These are phyloP conservation scores for Lodderomyces parapsilosis DNA, from an alignment of 1,139 yeast species.

Conservation along the genomic window DNA sequence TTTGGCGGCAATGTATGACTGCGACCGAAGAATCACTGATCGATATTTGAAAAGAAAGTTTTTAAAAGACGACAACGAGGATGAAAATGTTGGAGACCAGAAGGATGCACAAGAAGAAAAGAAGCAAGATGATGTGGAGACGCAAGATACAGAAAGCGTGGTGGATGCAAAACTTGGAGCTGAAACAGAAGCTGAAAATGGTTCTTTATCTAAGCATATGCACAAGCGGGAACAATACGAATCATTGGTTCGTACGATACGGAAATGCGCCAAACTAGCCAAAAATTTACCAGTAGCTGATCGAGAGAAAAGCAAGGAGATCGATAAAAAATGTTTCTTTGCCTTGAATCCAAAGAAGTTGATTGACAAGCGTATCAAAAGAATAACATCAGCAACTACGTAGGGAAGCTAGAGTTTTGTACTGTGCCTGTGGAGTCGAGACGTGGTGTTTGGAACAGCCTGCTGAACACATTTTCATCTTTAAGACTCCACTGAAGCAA, in stretches of 20 bases:
- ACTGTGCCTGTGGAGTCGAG: too few species aligned
- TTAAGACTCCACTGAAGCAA: too few species aligned
- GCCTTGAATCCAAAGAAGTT: constrained; percentile 58
- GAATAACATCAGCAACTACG: constrained; percentile 12
- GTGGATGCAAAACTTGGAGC: constrained; percentile 6
- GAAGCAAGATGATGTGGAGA: constrained; percentile 10
- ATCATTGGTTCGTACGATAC: constrained; percentile 42
- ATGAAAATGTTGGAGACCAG: constrained; percentile 11
- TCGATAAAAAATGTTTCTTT: constrained; percentile 63
- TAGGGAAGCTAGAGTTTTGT: too few species aligned
- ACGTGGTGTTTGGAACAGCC: too few species aligned
- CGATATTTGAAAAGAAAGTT: constrained; percentile 65
- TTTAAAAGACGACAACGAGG: constrained; percentile 21
- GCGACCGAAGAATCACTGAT: constrained; percentile 62
- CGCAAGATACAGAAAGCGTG: constrained; percentile 9
- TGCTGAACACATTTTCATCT: too few species aligned
- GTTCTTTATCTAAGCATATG: not conserved
- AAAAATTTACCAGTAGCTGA: constrained; percentile 44
- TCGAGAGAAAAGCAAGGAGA: constrained; percentile 58
- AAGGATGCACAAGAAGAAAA: constrained; percentile 9
- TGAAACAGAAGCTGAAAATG: constrained; percentile 3
- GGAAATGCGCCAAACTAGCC: constrained; percentile 49
- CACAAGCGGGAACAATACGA: constrained; percentile 34
- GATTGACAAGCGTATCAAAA: constrained; percentile 40
- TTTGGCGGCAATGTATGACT: constrained; percentile 72